Evolutionary conservation across 495 filamentous ascomycete genomes (phyloP).

Genomic region (Penicillium psychrofluorescens): DNA sequence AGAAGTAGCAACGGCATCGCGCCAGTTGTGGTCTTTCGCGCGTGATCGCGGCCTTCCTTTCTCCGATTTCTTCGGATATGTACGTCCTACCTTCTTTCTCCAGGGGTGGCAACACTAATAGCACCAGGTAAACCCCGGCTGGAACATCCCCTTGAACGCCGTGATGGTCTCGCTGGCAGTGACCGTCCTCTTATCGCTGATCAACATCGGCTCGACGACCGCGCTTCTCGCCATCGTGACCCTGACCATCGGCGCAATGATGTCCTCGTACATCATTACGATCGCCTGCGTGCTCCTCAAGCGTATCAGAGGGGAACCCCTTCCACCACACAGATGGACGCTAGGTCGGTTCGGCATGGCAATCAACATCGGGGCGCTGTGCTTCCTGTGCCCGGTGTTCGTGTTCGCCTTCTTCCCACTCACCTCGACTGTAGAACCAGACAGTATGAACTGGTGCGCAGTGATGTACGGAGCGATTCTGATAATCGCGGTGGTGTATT

Average conservation of each 20-base stretch:
- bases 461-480: too few relatives aligned
- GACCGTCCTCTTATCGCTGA: slow-evolving; percentile 41
- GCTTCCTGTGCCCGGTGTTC: too few relatives aligned
- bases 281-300: slow-evolving; percentile 42
- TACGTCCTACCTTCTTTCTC: slow-evolving; percentile 15
- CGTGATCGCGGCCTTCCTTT: slow-evolving; percentile 50
- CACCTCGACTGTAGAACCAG: too few relatives aligned
- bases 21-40: slow-evolving; percentile 53
- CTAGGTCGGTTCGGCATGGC: slow-evolving; percentile 23
- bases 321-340: slow-evolving; percentile 31
- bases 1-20: slow-evolving; percentile 48
- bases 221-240: slow-evolving; percentile 43
- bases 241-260: slow-evolving; percentile 31
- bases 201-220: slow-evolving; percentile 45
- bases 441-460: too few relatives aligned
- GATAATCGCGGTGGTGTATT: too few relatives aligned
- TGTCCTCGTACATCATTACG: slow-evolving; percentile 44
- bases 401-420: too few relatives aligned
- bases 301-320: slow-evolving; percentile 30
- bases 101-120: slow-evolving; percentile 1
- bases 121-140: slow-evolving; percentile 37
- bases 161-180: slow-evolving; percentile 38
- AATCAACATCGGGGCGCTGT: slow-evolving; percentile 14
- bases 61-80: slow-evolving; percentile 41
- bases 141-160: slow-evolving; percentile 46